A percentile compares a stretch with the other conserved stretches of the same genome.
Evolutionary conservation across 495 filamentous ascomycete species (phyloP).

Genomic region (Lineolata rhizophorae): DNA sequence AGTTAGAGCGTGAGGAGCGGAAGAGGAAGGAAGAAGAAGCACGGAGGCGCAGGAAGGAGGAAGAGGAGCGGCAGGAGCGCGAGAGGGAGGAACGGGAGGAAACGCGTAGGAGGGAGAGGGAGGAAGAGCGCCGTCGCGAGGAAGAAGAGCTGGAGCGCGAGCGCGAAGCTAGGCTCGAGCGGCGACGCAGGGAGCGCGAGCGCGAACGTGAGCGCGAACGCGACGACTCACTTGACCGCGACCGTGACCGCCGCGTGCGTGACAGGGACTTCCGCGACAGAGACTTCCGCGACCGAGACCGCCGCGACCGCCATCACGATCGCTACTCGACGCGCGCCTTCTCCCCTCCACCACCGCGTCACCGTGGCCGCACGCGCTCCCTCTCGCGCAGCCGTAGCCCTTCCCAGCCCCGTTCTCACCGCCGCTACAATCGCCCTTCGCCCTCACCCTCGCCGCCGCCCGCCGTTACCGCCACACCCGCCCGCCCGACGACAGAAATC

Average conservation of each 20-base stretch:
- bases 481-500: too few species aligned
- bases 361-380: too few species aligned
- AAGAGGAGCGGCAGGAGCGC: slow-evolving; percentile 39
- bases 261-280: too few species aligned
- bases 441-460: too few species aligned
- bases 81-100: slow-evolving; percentile 27
- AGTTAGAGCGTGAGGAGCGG: slow-evolving; percentile 49
- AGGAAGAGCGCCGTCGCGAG: slow-evolving; percentile 7
- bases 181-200: slow-evolving; percentile 9
- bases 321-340: too few species aligned
- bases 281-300: too few species aligned
- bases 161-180: slow-evolving; percentile 5
- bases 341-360: too few species aligned
- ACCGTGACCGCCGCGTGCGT: not conserved
- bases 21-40: slow-evolving; percentile 40
- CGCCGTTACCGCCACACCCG: too few species aligned
- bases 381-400: too few species aligned
- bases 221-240: slow-evolving; percentile 5
- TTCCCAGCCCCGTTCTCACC: too few species aligned
- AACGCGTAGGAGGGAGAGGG: slow-evolving; percentile 10
- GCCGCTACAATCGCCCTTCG: too few species aligned
- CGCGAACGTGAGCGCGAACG: slow-evolving; percentile 6
- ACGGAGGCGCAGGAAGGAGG: slow-evolving; percentile 11
- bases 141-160: slow-evolving; percentile 8
- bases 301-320: too few species aligned